Conservation (phyloP, 1,284 basidiomycete genomes). For the Ceratobasidium sp. region DNA sequence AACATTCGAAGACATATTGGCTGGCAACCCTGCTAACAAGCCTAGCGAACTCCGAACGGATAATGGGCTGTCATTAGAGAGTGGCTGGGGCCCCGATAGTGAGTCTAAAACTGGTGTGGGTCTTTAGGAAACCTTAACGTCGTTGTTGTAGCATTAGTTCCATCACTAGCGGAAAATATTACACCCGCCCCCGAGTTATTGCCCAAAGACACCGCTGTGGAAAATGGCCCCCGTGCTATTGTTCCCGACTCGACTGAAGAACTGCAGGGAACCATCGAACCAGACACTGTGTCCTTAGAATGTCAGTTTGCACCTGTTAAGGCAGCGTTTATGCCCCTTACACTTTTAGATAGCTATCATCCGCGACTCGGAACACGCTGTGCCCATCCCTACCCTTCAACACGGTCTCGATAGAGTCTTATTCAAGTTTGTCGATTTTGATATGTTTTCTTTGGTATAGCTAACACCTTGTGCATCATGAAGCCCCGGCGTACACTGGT, state of each 20-base stretch:
- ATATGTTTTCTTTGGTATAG: constrained; percentile 16
- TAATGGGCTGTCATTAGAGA: neutral
- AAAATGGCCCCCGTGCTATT: neutral
- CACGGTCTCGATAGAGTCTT: constrained; percentile 84
- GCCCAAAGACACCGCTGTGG: neutral
- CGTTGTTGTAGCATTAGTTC: neutral
- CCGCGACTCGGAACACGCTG: constrained; percentile 54
- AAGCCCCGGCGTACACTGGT: constrained; percentile 90
- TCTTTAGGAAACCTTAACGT: neutral
- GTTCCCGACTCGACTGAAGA: neutral
- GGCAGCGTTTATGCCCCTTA: neutral
- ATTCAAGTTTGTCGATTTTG: constrained; percentile 69
- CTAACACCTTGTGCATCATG: constrained; percentile 14
- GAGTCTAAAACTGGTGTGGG: neutral
- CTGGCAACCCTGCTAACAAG: neutral
- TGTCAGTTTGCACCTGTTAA: constrained; percentile 4
- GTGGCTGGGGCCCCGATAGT: constrained; percentile 34
- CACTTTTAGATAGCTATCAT: constrained; percentile 5
- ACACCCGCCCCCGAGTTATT: neutral
- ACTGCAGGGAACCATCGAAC: constrained; percentile 8
- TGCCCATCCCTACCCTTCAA: constrained; percentile 71
- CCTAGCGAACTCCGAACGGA: neutral
- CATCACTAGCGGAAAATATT: neutral
- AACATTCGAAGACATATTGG: constrained; percentile 15
- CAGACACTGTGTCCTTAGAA: constrained; percentile 17